These are phyloP conservation scores for Lunularia cruciata DNA, from an alignment of 225 moss, liverwort and hornwort species.

Conservation along the genomic window DNA sequence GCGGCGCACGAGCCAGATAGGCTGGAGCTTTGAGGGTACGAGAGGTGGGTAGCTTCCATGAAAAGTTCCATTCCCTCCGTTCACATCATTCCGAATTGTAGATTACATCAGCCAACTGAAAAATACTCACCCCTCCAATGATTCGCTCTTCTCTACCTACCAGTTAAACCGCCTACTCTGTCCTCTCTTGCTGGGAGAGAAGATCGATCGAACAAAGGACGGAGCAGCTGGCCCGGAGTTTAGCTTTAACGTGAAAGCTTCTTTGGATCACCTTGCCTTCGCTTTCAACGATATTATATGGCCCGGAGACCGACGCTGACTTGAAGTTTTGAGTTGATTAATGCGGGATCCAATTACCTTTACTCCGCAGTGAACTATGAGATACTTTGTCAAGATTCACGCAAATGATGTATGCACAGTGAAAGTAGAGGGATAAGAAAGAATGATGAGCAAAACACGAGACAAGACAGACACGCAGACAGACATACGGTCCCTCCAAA, in stretches of 20 bases:
- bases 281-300: not conserved
- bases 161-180: not conserved
- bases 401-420: not conserved
- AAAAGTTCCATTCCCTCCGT: constrained; percentile 8
- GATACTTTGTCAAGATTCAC: constrained; percentile 5
- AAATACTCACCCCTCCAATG: constrained; percentile 5
- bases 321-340: not conserved
- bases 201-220: too few species aligned
- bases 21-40: not conserved
- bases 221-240: not conserved
- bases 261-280: constrained; percentile 2
- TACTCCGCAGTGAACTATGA: not conserved
- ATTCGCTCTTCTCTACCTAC: constrained; percentile 10
- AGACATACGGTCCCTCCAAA: not conserved
- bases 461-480: not conserved
- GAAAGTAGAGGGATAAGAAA: constrained; percentile 2
- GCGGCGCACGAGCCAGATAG: constrained; percentile 13
- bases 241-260: not conserved
- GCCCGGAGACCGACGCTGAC: not conserved
- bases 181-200: too few species aligned
- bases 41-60: not conserved
- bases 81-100: constrained; percentile 4
- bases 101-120: constrained; percentile 8
- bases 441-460: constrained; percentile 1
- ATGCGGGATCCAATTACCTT: not conserved